Evolutionary conservation across 2,329 filamentous ascomycete genomes (phyloP).

Genomic region (Penicillium expansum): DNA sequence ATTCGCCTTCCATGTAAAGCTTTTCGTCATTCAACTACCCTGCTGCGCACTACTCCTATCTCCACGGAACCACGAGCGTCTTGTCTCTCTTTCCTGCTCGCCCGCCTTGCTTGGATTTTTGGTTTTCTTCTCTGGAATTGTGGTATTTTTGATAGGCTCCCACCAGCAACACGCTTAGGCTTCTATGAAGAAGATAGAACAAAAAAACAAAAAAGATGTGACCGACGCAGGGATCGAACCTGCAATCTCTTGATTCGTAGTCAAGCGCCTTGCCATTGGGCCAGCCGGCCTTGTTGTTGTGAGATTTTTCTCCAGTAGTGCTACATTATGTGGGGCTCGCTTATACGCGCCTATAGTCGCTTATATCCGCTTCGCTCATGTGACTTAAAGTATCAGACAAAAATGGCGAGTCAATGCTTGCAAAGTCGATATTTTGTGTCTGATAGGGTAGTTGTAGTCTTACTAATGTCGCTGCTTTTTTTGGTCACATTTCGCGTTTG

Average conservation of each 20-base stretch:
- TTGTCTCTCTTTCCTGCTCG: not conserved
- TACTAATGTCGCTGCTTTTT: rapidly evolving
- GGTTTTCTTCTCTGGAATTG: not conserved
- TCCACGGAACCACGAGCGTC: not conserved
- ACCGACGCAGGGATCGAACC: conserved; percentile 47
- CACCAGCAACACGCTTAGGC: too few species aligned
- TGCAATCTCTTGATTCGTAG: conserved; percentile 54
- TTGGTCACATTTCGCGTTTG: too few species aligned
- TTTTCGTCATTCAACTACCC: not conserved
- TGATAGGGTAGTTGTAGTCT: rapidly evolving
- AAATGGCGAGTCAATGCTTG: not conserved
- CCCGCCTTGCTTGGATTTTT: not conserved
- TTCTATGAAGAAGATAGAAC: too few species aligned
- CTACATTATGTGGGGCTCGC: not conserved
- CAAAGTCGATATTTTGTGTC: not conserved
- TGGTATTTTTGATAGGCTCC: not conserved
- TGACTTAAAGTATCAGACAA: not conserved
- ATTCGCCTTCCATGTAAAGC: not conserved
- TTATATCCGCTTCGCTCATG: not conserved
- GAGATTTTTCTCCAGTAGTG: too few species aligned
- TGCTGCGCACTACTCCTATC: not conserved
- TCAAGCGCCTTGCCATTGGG: conserved; percentile 53
- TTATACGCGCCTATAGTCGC: not conserved
- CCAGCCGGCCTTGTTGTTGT: conserved; percentile 31
- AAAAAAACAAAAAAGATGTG: conserved; percentile 29